These are phyloP conservation scores for Aspergillus wentii DNA, from an alignment of 495 filamentous ascomycete species.

Conservation along the genomic window DNA sequence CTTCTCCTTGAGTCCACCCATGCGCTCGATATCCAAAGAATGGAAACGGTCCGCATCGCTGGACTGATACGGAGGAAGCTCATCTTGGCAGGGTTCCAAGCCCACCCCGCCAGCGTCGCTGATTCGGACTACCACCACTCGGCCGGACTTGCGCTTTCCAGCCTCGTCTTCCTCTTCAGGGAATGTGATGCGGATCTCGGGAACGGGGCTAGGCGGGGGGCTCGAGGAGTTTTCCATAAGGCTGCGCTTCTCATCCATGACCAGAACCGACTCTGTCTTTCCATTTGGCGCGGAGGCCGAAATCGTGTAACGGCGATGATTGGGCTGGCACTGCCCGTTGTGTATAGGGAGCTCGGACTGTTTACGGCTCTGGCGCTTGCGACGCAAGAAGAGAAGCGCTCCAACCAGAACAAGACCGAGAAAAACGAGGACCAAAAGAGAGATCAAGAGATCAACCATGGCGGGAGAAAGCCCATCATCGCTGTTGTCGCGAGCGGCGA, in stretches of 20 bases:
- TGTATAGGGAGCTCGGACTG: conserved; percentile 52
- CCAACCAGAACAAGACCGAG: conserved; percentile 61
- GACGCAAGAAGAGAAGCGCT: conserved; percentile 65
- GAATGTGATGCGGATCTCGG: conserved; percentile 97
- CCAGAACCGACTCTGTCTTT: conserved; percentile 60
- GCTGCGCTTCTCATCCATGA: conserved; percentile 68
- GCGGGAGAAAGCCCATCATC: conserved; percentile 43
- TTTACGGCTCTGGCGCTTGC: conserved; percentile 49
- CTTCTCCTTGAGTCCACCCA: conserved; percentile 94
- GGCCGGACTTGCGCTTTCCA: conserved; percentile 77
- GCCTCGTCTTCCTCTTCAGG: conserved; percentile 87
- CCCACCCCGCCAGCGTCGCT: conserved; percentile 81
- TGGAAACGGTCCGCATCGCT: conserved; percentile 73
- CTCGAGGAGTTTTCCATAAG: conserved; percentile 69
- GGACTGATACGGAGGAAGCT: conserved; percentile 85
- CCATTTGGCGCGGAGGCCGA: conserved; percentile 52
- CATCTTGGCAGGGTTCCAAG: conserved; percentile 75
- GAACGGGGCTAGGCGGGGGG: conserved; percentile 79
- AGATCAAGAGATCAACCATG: conserved; percentile 70
- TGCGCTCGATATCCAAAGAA: conserved; percentile 87
- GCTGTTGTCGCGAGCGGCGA: conserved; percentile 49
- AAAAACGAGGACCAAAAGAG: conserved; percentile 71
- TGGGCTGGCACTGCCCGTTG: conserved; percentile 46
- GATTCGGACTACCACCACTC: conserved; percentile 88
- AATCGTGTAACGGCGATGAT: conserved; percentile 62